phyloP scores from a whole-genome alignment of 805 yeast species.

The Schwanniomyces occidentalis region DNA sequence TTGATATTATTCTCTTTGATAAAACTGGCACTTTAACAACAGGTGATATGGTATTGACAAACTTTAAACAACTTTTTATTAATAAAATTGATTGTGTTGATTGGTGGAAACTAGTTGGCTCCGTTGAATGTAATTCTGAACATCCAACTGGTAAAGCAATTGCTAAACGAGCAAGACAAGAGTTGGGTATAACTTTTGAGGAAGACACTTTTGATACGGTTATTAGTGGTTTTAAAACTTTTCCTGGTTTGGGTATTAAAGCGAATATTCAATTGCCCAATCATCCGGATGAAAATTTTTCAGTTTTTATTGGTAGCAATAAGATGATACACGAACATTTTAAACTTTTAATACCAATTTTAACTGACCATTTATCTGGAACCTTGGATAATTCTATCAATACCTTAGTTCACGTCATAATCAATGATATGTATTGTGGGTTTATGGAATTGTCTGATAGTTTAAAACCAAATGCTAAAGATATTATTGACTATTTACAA shows the following conservation, averaged over 20 bases:
- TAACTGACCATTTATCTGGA: constrained; percentile 2
- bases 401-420: constrained; percentile 56
- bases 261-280: constrained; percentile 35
- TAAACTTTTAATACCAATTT: constrained; percentile 4
- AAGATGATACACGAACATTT: constrained; percentile 34
- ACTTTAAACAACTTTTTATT: constrained; percentile 18
- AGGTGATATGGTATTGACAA: constrained; percentile 63
- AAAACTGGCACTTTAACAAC: constrained; percentile 94
- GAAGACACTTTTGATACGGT: constrained; percentile 31
- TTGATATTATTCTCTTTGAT: constrained; percentile 77
- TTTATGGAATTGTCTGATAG: constrained; percentile 66
- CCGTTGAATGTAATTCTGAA: constrained; percentile 70
- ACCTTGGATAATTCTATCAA: constrained; percentile 20
- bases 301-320: constrained; percentile 56
- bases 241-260: constrained; percentile 48
- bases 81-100: constrained; percentile 11
- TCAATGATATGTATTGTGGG: constrained; percentile 63
- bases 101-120: constrained; percentile 57
- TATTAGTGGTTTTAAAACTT: constrained; percentile 34
- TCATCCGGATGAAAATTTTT: constrained; percentile 14
- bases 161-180: constrained; percentile 31
- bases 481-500: constrained; percentile 56
- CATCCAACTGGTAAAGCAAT: constrained; percentile 88
- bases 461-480: constrained; percentile 63
- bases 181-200: constrained; percentile 29